Evolutionary conservation across 1,284 basidiomycete species (phyloP), one percentile per base, ranked within the genome.

Genomic region (Boletus semigastroideus): DNA sequence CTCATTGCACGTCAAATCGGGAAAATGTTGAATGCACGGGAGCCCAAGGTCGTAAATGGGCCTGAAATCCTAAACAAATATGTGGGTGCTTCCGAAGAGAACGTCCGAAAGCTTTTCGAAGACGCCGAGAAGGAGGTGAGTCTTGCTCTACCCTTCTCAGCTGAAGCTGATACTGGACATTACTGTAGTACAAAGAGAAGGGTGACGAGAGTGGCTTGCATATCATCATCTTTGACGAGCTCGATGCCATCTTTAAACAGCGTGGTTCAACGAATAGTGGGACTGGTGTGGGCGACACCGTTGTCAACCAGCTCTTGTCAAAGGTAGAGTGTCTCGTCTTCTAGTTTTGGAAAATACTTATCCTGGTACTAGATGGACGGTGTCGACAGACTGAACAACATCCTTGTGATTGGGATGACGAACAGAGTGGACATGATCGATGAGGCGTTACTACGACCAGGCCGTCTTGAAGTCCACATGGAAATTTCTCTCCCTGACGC

Each of bases 391-490:
- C 80, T 99, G 46, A 99, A 99, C 78, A 99, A 99, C 71, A 97
- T 99, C 55, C 89, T 99, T 59, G 91, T 99, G 62, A 99, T 99
- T 62, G 97, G 97, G 66, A 99, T 99, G 97, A 99, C 97, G 48
- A 99, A 99, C 72, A 88, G 97, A 57, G 76, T 89, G 48, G 97
- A 99, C 78, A 96, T 99, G 95, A 98, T 99, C 63, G 97, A 99
- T 66, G 97, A 99, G 68, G 97, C 96, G 7, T 81, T 99, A 1
- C 81, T 98, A 13, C 94, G 97, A 65, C 96, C 97, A 1, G 97
- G 97, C 52, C 94, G 97, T 78, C 87, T 99, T 44, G 97, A 99
- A 70, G 96, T 99, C n/a, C 97, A 99, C 72, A 98, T 99, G 86
- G 97, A 99, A 72, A 98, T 99, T 58, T 97, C 94, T 5, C 78